phyloP scores from a whole-genome alignment of 2,329 filamentous ascomycete genomes.

The Diaporthe vexans region DNA sequence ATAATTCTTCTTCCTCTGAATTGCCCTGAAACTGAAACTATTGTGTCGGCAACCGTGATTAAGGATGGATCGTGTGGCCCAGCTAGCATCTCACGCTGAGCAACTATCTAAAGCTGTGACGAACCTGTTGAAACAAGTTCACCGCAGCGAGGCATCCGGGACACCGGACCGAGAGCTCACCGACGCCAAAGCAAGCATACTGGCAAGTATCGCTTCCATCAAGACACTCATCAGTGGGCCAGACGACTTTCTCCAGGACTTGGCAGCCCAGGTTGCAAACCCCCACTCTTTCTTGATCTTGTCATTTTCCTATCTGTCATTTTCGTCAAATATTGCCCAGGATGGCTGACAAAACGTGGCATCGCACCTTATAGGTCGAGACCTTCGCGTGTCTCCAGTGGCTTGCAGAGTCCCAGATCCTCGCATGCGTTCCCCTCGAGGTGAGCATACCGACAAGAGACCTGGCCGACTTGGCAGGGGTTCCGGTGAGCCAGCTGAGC shows the following conservation, averaged over 20 bases:
- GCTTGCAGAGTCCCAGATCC: conserved; percentile 60
- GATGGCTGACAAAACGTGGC: background rate
- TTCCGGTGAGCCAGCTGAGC: conserved; percentile 54
- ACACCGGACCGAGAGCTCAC: background rate
- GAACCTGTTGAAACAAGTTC: background rate
- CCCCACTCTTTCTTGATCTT: background rate
- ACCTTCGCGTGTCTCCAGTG: conserved; percentile 54
- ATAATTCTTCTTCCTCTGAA: too few species aligned
- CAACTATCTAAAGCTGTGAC: background rate
- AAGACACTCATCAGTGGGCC: background rate
- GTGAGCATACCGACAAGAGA: conserved; percentile 55
- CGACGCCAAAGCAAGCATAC: conserved; percentile 4
- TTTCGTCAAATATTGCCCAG: background rate
- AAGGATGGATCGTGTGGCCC: background rate
- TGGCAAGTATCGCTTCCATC: background rate
- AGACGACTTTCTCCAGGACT: conserved; percentile 1
- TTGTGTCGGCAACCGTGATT: background rate
- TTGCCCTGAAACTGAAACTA: too few species aligned
- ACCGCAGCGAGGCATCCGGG: background rate
- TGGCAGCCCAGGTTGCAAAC: background rate
- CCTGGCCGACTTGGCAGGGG: conserved; percentile 56
- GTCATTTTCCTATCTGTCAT: background rate
- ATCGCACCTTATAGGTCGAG: background rate
- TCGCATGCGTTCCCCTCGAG: conserved; percentile 58
- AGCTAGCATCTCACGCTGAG: background rate